phyloP scores from a whole-genome alignment of 768 basidiomycete species.

The Suillus fuscotomentosus region DNA sequence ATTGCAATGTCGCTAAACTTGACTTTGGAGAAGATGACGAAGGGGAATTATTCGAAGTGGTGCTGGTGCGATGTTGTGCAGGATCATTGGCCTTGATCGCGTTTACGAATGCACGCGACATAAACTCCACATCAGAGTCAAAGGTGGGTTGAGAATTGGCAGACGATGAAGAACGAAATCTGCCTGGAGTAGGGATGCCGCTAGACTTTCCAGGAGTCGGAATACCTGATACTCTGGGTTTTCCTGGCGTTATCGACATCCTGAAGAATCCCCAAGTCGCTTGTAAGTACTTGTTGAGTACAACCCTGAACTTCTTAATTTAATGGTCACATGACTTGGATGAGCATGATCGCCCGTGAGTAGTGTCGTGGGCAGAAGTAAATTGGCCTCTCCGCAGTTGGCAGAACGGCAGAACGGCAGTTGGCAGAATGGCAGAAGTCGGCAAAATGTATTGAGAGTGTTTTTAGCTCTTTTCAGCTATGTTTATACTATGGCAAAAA shows the following conservation, averaged over 20 bases:
- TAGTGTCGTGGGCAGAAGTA: too few relatives aligned
- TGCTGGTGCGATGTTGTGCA: conserved; percentile 56
- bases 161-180: conserved; percentile 66
- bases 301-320: background rate
- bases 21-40: conserved; percentile 47
- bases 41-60: conserved; percentile 38
- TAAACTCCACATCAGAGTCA: conserved; percentile 50
- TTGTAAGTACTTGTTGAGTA: background rate
- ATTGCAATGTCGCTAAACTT: conserved; percentile 39
- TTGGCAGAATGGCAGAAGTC: too few relatives aligned
- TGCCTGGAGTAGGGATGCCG: conserved; percentile 69
- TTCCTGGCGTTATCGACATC: conserved; percentile 47
- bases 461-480: too few relatives aligned
- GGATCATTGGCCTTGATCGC: conserved; percentile 83
- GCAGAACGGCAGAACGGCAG: too few relatives aligned
- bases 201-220: conserved; percentile 46
- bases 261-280: background rate
- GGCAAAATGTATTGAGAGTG: too few relatives aligned
- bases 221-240: conserved; percentile 39
- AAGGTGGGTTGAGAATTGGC: conserved; percentile 35
- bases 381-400: too few relatives aligned
- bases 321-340: conserved; percentile 4
- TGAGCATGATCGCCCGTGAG: background rate
- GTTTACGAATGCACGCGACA: conserved; percentile 73
- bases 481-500: too few relatives aligned